Evolutionary conservation across 352 stramenopile genomes (phyloP).

Genomic region (Saprolegnia parasitica): DNA sequence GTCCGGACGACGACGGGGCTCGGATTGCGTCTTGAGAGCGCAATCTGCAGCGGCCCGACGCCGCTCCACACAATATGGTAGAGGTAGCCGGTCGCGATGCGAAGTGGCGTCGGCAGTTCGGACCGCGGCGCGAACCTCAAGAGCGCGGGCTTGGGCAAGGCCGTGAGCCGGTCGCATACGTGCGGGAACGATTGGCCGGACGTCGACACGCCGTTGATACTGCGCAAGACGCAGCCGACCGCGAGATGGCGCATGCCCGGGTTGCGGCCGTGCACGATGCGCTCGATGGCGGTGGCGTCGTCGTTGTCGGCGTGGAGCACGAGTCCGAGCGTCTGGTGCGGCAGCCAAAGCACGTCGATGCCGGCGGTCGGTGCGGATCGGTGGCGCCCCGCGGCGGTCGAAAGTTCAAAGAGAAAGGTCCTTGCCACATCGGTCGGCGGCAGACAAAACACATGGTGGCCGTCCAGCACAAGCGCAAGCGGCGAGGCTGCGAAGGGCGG

Average conservation of each 20-base stretch:
- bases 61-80: conserved; percentile 47
- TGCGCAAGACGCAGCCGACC: neutral
- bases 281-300: neutral
- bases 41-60: neutral
- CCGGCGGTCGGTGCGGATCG: too few species aligned
- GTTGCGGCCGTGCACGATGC: conserved; percentile 10
- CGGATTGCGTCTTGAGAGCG: neutral
- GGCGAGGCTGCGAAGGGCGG: neutral
- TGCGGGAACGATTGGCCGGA: neutral
- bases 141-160: neutral
- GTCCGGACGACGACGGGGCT: neutral
- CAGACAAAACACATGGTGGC: neutral
- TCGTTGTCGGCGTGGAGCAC: neutral
- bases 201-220: conserved; percentile 3
- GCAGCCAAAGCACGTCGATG: conserved; percentile 10
- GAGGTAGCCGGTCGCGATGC: conserved; percentile 34
- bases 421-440: neutral
- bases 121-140: conserved; percentile 10
- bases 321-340: neutral
- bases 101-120: too few species aligned
- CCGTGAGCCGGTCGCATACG: neutral
- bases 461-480: neutral
- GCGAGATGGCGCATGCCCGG: conserved; percentile 21
- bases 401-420: conserved; percentile 1
- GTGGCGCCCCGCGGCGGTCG: neutral